A percentile compares a stretch with the other conserved stretches of the same genome.
phyloP scores from a whole-genome alignment of 305 asterid species.

The Solanum hybrid region DNA sequence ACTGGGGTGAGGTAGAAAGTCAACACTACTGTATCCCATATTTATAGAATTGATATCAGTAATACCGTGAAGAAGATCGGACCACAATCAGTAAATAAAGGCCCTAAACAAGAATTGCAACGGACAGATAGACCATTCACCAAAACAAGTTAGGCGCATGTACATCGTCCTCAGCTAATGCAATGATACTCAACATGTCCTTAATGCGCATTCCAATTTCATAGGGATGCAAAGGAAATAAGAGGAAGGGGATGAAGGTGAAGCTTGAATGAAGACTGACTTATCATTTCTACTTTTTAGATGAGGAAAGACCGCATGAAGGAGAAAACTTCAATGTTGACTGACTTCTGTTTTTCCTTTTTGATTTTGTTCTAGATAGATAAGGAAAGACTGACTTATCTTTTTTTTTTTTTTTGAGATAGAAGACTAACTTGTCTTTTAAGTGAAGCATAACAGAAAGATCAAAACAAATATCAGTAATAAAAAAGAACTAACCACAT shows the following conservation, averaged over 20 bases:
- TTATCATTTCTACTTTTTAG: background rate
- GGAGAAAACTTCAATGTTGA: background rate
- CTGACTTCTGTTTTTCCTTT: background rate
- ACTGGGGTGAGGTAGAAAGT: background rate
- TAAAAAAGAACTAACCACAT: slow-evolving; percentile 30
- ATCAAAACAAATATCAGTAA: background rate
- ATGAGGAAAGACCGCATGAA: background rate
- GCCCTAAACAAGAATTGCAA: background rate
- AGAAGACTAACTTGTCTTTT: background rate
- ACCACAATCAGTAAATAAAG: background rate
- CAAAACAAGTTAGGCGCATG: background rate
- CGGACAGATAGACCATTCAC: background rate
- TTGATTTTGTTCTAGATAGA: background rate
- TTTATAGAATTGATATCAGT: background rate
- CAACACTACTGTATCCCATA: background rate
- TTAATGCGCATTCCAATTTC: background rate
- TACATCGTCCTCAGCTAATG: background rate
- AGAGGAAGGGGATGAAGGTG: background rate
- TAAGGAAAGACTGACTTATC: background rate
- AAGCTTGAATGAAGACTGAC: background rate
- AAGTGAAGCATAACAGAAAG: slow-evolving; percentile 1
- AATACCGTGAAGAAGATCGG: background rate
- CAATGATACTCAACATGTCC: background rate
- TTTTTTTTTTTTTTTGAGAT: background rate
- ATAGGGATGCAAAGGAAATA: background rate